Percentiles rank a stretch among this genome's conserved stretches.
Conservation (phyloP, 1,139 yeast genomes). For the Kodamaea fungicola region DNA sequence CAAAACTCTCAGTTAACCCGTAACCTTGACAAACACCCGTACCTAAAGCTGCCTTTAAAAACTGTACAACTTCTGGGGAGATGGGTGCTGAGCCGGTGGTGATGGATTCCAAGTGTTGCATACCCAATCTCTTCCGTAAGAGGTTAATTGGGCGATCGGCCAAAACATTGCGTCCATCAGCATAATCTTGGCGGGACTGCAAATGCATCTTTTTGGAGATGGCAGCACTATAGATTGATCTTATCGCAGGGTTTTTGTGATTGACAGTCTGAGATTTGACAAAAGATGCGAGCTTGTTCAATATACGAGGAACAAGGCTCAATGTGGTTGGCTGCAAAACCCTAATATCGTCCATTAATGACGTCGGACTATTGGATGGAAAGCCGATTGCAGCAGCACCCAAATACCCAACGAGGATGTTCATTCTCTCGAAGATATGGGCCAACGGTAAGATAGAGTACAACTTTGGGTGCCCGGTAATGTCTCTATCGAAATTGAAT, state of each 20-base stretch:
- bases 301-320: slow-evolving; percentile 22
- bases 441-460: slow-evolving; percentile 58
- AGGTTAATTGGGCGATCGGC: slow-evolving; percentile 27
- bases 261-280: slow-evolving; percentile 24
- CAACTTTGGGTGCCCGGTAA: slow-evolving; percentile 9
- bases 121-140: slow-evolving; percentile 35
- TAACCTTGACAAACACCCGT: slow-evolving; percentile 43
- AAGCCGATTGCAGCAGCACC: slow-evolving; percentile 35
- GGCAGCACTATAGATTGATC: slow-evolving; percentile 25
- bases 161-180: slow-evolving; percentile 26
- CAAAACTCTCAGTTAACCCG: slow-evolving; percentile 47
- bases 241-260: slow-evolving; percentile 33
- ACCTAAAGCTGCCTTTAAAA: slow-evolving; percentile 38
- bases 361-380: slow-evolving; percentile 35
- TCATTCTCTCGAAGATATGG: slow-evolving; percentile 59
- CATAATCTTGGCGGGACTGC: slow-evolving; percentile 28
- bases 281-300: slow-evolving; percentile 21
- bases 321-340: slow-evolving; percentile 27
- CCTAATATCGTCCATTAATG: slow-evolving; percentile 37
- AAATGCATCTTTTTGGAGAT: slow-evolving; percentile 29
- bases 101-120: slow-evolving; percentile 24
- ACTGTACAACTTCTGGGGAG: slow-evolving; percentile 37
- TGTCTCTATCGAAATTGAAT: slow-evolving; percentile 15
- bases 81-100: slow-evolving; percentile 47
- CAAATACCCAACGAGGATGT: slow-evolving; percentile 25